These are phyloP conservation scores for Dactylellina drechsleri DNA, from an alignment of 2,329 filamentous ascomycete genomes.

Conservation along the genomic window DNA sequence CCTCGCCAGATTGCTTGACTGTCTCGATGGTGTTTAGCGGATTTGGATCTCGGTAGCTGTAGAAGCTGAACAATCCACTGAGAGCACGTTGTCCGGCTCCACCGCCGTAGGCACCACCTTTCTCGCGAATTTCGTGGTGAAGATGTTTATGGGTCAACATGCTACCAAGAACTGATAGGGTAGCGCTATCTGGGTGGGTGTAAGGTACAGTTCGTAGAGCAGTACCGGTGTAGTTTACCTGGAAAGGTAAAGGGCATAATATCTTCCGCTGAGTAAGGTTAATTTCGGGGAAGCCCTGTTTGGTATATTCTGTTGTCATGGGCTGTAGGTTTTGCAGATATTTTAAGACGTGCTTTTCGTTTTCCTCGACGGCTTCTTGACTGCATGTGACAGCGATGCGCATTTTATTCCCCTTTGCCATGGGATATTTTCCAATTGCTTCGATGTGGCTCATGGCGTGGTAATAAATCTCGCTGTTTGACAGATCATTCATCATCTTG, in stretches of 20 bases:
- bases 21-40: slow-evolving; percentile 86
- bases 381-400: slow-evolving; percentile 89
- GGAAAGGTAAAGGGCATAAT: slow-evolving; percentile 94
- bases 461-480: slow-evolving; percentile 56
- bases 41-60: slow-evolving; percentile 96
- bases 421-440: slow-evolving; percentile 53
- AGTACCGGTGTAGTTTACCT: slow-evolving; percentile 92
- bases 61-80: slow-evolving; percentile 90
- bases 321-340: slow-evolving; percentile 74
- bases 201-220: slow-evolving; percentile 87
- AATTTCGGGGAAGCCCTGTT: slow-evolving; percentile 58
- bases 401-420: slow-evolving; percentile 17
- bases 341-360: slow-evolving; percentile 74
- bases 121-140: slow-evolving; percentile 96
- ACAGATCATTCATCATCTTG: slow-evolving; percentile 81
- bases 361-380: slow-evolving; percentile 74
- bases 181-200: slow-evolving; percentile 76
- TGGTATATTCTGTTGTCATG: slow-evolving; percentile 58
- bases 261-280: slow-evolving; percentile 69
- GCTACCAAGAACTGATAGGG: slow-evolving; percentile 87
- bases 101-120: slow-evolving; percentile 94
- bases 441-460: slow-evolving; percentile 84
- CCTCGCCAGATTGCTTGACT: slow-evolving; percentile 82
- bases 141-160: slow-evolving; percentile 95
- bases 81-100: slow-evolving; percentile 83